Percentiles rank a stretch among this genome's conserved stretches.
phyloP scores from a whole-genome alignment of 2,329 filamentous ascomycete species.

The Trichoderma sp. region DNA sequence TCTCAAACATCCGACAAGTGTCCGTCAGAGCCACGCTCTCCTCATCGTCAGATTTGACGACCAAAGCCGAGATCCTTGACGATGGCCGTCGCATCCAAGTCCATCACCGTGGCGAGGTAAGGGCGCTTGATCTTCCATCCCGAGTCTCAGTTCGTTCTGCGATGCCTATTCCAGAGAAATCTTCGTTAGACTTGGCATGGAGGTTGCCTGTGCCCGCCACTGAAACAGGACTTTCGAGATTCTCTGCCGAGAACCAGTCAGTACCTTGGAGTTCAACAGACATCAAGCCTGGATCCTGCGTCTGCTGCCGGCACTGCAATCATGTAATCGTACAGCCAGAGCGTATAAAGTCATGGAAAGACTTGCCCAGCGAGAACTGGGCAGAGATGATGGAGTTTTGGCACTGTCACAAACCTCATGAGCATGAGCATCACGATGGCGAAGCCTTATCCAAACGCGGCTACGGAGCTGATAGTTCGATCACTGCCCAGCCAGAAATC shows the following conservation, averaged over 20 bases:
- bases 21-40: constrained; percentile 60
- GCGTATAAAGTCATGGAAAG: constrained; percentile 71
- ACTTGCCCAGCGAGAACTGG: constrained; percentile 95
- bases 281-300: constrained; percentile 45
- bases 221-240: constrained; percentile 35
- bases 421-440: constrained; percentile 52
- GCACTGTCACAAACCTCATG: constrained; percentile 94
- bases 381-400: constrained; percentile 99
- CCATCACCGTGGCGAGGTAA: constrained; percentile 48
- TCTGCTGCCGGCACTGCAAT: constrained; percentile 51
- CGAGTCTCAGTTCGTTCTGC: constrained; percentile 41
- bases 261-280: constrained; percentile 62
- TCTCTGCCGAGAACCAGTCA: constrained; percentile 44
- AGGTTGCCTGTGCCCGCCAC: constrained; percentile 51
- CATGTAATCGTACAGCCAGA: constrained; percentile 44
- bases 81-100: constrained; percentile 53
- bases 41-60: constrained; percentile 48
- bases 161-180: constrained; percentile 45
- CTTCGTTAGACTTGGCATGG: constrained; percentile 53
- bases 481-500: constrained; percentile 66
- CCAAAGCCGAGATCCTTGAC: constrained; percentile 48
- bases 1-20: constrained; percentile 66
- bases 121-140: constrained; percentile 49
- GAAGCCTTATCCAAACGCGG: constrained; percentile 66
- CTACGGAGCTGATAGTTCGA: constrained; percentile 79